These are phyloP conservation scores for Aphanomyces invadans DNA, from an alignment of 352 stramenopile genomes.

Conservation along the genomic window DNA sequence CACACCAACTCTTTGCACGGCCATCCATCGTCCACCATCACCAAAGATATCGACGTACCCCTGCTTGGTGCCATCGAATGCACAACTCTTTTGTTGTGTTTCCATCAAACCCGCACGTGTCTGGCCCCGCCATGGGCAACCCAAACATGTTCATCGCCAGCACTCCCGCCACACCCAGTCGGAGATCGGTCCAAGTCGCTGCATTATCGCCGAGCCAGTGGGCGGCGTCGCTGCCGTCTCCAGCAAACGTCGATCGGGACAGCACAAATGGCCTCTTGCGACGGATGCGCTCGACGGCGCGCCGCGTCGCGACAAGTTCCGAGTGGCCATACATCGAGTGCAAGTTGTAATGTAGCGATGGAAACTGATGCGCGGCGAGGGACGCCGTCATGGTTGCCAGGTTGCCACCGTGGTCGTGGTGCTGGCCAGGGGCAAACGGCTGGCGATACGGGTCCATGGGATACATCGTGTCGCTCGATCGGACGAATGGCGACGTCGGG, in stretches of 20 bases:
- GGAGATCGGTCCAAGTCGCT: constrained; percentile 70
- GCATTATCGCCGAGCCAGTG: constrained; percentile 79
- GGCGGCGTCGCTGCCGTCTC: constrained; percentile 44
- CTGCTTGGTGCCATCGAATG: constrained; percentile 43
- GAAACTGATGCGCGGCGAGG: constrained; percentile 9
- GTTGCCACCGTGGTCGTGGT: not conserved
- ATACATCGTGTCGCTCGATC: constrained; percentile 56
- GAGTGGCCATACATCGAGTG: constrained; percentile 79
- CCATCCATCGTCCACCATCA: too few species aligned
- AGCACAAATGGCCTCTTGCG: constrained; percentile 65
- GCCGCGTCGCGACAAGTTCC: constrained; percentile 57
- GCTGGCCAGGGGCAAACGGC: constrained; percentile 37
- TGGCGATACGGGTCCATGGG: constrained; percentile 79
- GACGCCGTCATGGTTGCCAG: constrained; percentile 7
- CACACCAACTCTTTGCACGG: not conserved
- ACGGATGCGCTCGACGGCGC: constrained; percentile 39
- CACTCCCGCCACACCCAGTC: constrained; percentile 55
- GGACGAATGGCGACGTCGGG: constrained; percentile 35
- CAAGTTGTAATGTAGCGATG: constrained; percentile 52
- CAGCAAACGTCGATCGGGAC: constrained; percentile 61
- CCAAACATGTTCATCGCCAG: constrained; percentile 68
- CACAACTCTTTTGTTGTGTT: constrained; percentile 62
- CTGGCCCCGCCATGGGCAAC: constrained; percentile 73
- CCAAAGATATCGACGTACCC: too few species aligned
- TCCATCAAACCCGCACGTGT: constrained; percentile 64